Base-by-base conservation (phyloP, 1,139 yeast genomes). In the Kurtzmaniella quercitrusa region DNA sequence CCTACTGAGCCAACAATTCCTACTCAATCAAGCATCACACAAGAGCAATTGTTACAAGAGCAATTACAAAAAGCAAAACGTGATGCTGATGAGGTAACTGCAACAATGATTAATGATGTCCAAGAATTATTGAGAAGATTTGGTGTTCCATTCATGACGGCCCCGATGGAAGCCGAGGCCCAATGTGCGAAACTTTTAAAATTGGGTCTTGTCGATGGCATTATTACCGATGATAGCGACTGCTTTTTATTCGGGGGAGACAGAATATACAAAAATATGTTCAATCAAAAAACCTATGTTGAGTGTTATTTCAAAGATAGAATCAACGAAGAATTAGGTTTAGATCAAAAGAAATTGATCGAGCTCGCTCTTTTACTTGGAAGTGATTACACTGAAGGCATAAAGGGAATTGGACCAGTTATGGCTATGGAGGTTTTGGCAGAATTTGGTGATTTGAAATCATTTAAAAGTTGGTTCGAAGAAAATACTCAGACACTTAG, bases 161-260 rank as follows among this genome's bases (percentile, higher is more conserved):
- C 98, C 0, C 98, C 98, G 0, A 88, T 88, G 88, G 98, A 93
- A 63, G 98, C 98, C 1, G 98, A 93, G 66, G 97, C 98, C 0
- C 98, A 93, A 56, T 93, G 98, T 63, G 97, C 96, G 0, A 88
- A 83, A 50, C 65, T 93, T 9, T 63, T 79, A 40, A 61, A 64
- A 20, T 60, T 88, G 15, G 78, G 78, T 0, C 69, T 93, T 19
- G 97, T 93, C 2, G 98, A 94, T 61, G 99, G 98, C 0, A 86
- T 93, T 17, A 84, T 94, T 16, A 94, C 98, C 0, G 99, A 94
- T 60, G 99, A 94, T 68, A 88, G 96, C 52, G 99, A 94, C 74
- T 89, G 96, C 42, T 93, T 94, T 54, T 63, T 94, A 37, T 94
- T 94, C 68, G 98, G 98, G 0, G 97, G 96, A 1, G 81, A 81